Evolutionary conservation across 2,329 filamentous ascomycete genomes (phyloP).

Genomic region (Ophiocordyceps polyrhachis-furcata): DNA sequence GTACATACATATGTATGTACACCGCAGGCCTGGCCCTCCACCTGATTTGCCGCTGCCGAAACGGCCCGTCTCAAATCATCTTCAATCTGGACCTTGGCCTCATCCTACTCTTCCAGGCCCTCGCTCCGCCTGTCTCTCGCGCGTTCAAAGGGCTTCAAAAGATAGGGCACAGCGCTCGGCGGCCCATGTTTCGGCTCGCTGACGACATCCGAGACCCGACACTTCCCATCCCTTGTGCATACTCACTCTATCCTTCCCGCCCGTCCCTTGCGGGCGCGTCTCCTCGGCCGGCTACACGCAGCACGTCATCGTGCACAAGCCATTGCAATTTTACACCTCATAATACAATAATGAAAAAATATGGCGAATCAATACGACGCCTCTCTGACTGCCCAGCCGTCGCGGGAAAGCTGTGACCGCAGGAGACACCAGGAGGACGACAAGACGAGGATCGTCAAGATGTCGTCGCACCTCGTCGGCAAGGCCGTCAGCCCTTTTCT

Average conservation of each 20-base stretch:
- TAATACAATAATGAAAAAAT: not conserved
- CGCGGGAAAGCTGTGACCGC: slow-evolving; percentile 30
- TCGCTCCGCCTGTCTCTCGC: too few relatives aligned
- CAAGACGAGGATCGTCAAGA: slow-evolving; percentile 31
- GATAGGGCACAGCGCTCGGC: not conserved
- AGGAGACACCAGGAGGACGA: slow-evolving; percentile 30
- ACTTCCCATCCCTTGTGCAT: too few relatives aligned
- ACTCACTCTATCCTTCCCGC: not conserved
- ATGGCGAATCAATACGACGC: not conserved
- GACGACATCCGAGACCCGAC: not conserved
- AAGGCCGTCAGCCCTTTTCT: slow-evolving; percentile 78
- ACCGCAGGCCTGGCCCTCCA: too few relatives aligned
- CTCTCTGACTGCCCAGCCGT: slow-evolving; percentile 6
- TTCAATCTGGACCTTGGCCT: too few relatives aligned
- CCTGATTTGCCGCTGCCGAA: too few relatives aligned
- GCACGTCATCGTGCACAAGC: not conserved
- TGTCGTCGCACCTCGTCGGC: slow-evolving; percentile 48
- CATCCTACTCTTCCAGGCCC: too few relatives aligned
- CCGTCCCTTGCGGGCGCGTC: not conserved
- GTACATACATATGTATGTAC: too few relatives aligned
- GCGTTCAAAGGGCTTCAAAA: not conserved
- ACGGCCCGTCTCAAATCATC: too few relatives aligned
- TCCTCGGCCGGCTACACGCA: not conserved
- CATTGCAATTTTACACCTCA: not conserved
- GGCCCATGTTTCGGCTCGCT: not conserved